Evolutionary conservation across 2,329 filamentous ascomycete species (phyloP).

Genomic region (Paecilomyces dactylethromorphus): DNA sequence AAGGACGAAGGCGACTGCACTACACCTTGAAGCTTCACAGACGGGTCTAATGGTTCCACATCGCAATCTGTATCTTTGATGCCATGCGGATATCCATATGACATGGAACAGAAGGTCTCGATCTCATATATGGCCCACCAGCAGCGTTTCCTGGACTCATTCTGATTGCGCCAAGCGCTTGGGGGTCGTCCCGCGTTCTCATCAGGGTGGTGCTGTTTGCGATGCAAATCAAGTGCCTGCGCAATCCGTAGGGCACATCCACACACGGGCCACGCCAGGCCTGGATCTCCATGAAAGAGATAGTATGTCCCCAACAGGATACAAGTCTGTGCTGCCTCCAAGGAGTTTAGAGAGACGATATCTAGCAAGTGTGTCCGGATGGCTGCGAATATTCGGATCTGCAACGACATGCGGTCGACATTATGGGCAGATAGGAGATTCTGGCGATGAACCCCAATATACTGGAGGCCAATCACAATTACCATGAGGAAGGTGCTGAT

Average conservation of each 20-base stretch:
- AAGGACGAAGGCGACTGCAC: neutral
- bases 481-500: neutral
- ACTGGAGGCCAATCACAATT: too few species aligned
- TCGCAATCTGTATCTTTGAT: conserved; percentile 28
- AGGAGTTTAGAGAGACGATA: conserved; percentile 13
- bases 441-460: too few species aligned
- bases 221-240: conserved; percentile 29
- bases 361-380: conserved; percentile 14
- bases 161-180: neutral
- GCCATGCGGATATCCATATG: conserved; percentile 31
- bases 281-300: conserved; percentile 29
- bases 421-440: neutral
- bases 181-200: neutral
- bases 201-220: conserved; percentile 3
- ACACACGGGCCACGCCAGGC: conserved; percentile 33
- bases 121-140: conserved; percentile 40
- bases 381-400: conserved; percentile 7
- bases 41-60: conserved; percentile 21
- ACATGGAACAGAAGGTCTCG: conserved; percentile 35
- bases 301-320: conserved; percentile 33
- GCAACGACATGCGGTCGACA: conserved; percentile 5
- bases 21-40: conserved; percentile 1
- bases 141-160: conserved; percentile 27
- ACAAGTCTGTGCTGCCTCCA: conserved; percentile 29
- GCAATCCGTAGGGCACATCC: conserved; percentile 30